Base-by-base conservation (phyloP, 352 stramenopile genomes). In the Phytophthora pseudosyringae region DNA sequence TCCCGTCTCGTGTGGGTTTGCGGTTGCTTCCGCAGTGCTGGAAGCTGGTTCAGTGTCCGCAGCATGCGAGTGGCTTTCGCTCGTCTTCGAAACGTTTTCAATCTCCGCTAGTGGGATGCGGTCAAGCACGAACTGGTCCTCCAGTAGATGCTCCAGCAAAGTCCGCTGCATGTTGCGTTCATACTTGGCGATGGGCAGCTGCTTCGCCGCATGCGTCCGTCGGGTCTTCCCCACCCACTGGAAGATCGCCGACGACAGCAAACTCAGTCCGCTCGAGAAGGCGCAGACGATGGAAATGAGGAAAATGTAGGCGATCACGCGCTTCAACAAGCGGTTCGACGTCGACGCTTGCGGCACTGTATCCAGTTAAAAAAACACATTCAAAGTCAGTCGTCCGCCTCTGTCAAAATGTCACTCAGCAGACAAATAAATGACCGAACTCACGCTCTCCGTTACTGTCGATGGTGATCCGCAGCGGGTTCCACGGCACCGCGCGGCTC, bases 241-340 rank as follows among this genome's bases (percentile, higher is more conserved):
- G 48, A 93, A 93, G 39, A 89, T 67, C 4, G 66, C 75, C 16
- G 82, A 91, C 32, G 84, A 89, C 32, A 89, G 51, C 40, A 93
- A 75, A 55, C 84, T 91, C 31, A 91, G 51, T 4, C 82, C 84
- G 48, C 82, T 94, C 15, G 81, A 94, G 49, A 94, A 85, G 12
- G 83, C 83, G 53, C 82, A 94, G 66, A 94, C 81, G 11, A 89
- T 78, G 2, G 83, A 92, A 44, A 91, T 86, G 44, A 91, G 67
- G 47, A 92, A 91, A 48, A 90, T 75, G 60, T 90, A 94, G 26
- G 81, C 83, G 16, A 92, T 69, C 25, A 83, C 78, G 32, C 81
- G 83, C 67, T 92, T 91, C 25, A 91, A 47, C 33, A 91, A 45
- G 21, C 78, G 75, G 54, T 88, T 87, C 46, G 72, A 82, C 50